Percentiles rank a stretch among this genome's conserved stretches.
phyloP scores from a whole-genome alignment of 495 filamentous ascomycete species.

The Aspergillus panamensis region DNA sequence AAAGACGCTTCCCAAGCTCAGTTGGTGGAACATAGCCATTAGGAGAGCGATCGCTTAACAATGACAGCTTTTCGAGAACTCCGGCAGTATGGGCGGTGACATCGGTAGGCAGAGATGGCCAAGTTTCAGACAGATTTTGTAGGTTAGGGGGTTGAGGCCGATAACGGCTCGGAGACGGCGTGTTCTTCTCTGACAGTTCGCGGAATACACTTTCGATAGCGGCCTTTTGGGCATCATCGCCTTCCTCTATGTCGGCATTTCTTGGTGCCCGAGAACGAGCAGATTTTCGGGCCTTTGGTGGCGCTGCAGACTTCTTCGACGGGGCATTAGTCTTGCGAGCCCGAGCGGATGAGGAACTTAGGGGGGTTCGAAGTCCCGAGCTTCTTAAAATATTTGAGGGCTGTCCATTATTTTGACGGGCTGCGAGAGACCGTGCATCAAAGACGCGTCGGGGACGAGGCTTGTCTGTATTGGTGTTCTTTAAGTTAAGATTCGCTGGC shows the following conservation, averaged over 20 bases:
- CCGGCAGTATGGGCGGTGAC: slow-evolving; percentile 28
- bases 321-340: slow-evolving; percentile 24
- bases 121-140: slow-evolving; percentile 35
- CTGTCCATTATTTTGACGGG: slow-evolving; percentile 27
- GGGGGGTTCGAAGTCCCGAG: slow-evolving; percentile 28
- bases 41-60: slow-evolving; percentile 33
- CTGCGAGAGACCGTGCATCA: slow-evolving; percentile 43
- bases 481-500: slow-evolving; percentile 20
- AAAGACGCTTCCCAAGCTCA: slow-evolving; percentile 40
- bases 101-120: slow-evolving; percentile 42
- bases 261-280: slow-evolving; percentile 14
- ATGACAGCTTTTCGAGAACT: slow-evolving; percentile 38
- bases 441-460: slow-evolving; percentile 32
- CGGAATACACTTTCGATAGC: slow-evolving; percentile 33
- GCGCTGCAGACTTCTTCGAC: slow-evolving; percentile 4
- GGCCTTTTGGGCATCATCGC: slow-evolving; percentile 21
- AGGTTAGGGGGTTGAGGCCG: slow-evolving; percentile 30
- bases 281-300: slow-evolving; percentile 14
- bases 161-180: slow-evolving; percentile 35
- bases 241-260: slow-evolving; percentile 23
- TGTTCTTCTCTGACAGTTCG: slow-evolving; percentile 31
- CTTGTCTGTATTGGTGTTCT: slow-evolving; percentile 19
- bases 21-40: slow-evolving; percentile 40
- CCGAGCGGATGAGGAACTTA: slow-evolving; percentile 15
- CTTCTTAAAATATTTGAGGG: slow-evolving; percentile 35